These are phyloP conservation scores for Botryosphaeria agaves DNA, from an alignment of 2,329 filamentous ascomycete species.

Conservation along the genomic window DNA sequence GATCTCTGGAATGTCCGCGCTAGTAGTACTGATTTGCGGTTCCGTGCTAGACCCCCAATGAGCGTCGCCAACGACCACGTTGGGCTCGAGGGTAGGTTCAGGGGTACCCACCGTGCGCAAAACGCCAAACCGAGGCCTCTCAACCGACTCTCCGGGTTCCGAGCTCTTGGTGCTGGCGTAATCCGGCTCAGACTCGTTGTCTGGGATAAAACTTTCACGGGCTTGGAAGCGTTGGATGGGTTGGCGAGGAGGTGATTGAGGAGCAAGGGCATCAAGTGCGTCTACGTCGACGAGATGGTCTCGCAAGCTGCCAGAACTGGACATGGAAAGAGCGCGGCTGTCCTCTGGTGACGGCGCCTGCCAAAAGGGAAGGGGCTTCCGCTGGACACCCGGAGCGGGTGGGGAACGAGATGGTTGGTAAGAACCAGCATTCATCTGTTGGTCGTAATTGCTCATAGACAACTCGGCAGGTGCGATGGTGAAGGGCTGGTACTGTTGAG, in stretches of 20 bases:
- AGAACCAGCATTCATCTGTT: too few species aligned
- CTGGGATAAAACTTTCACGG: constrained; percentile 32
- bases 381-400: too few species aligned
- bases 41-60: too few species aligned
- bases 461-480: too few species aligned
- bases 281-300: constrained; percentile 26
- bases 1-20: constrained; percentile 49
- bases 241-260: constrained; percentile 9
- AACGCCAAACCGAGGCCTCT: constrained; percentile 60
- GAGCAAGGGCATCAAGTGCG: constrained; percentile 21
- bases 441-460: too few species aligned
- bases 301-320: constrained; percentile 25
- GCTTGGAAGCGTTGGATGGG: constrained; percentile 3
- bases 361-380: constrained; percentile 24
- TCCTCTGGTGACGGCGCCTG: not conserved
- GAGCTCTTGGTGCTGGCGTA: constrained; percentile 50
- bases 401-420: too few species aligned
- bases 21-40: too few species aligned
- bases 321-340: constrained; percentile 12
- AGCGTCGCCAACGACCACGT: constrained; percentile 29
- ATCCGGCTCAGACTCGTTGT: constrained; percentile 50
- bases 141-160: constrained; percentile 33
- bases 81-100: constrained; percentile 21
- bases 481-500: too few species aligned
- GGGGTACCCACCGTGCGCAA: constrained; percentile 56